Evolutionary conservation across 2,329 filamentous ascomycete species (phyloP).

Genomic region (Rutstroemia sp.): DNA sequence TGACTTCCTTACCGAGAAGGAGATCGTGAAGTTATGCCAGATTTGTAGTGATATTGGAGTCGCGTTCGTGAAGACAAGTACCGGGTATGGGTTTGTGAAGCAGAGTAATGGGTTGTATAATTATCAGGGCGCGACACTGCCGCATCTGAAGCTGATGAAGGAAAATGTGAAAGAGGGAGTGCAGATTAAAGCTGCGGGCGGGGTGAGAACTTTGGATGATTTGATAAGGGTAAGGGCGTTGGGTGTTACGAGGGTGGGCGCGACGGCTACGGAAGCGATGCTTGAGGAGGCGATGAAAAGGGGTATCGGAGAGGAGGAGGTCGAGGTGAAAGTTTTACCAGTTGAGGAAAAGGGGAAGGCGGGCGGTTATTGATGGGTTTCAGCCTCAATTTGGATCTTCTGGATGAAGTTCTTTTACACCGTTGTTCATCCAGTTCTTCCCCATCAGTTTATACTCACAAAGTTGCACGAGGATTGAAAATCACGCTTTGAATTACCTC

Average conservation of each 20-base stretch:
- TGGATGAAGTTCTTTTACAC: too few relatives aligned
- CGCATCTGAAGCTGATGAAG: conserved; percentile 47
- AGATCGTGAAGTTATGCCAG: conserved; percentile 45
- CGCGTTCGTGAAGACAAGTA: conserved; percentile 54
- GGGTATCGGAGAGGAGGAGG: conserved; percentile 34
- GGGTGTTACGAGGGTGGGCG: conserved; percentile 48
- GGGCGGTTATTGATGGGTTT: not conserved
- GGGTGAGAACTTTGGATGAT: conserved; percentile 49
- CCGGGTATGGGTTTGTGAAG: conserved; percentile 54
- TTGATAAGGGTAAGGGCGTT: conserved; percentile 45
- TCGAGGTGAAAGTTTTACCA: conserved; percentile 14
- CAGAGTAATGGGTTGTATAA: conserved; percentile 42
- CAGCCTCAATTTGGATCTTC: too few relatives aligned
- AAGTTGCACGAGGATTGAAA: too few relatives aligned
- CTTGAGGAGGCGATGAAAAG: conserved; percentile 45
- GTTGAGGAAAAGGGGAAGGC: not conserved
- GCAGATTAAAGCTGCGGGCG: conserved; percentile 51
- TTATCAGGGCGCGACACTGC: conserved; percentile 45
- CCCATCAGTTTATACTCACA: too few relatives aligned
- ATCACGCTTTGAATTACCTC: not conserved
- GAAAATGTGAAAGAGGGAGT: conserved; percentile 36
- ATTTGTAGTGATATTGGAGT: conserved; percentile 46
- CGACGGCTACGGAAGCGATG: conserved; percentile 47
- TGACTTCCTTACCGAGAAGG: conserved; percentile 42
- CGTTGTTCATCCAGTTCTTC: too few relatives aligned